phyloP scores from a whole-genome alignment of 306 rosid genomes.

The Malus asiatica region DNA sequence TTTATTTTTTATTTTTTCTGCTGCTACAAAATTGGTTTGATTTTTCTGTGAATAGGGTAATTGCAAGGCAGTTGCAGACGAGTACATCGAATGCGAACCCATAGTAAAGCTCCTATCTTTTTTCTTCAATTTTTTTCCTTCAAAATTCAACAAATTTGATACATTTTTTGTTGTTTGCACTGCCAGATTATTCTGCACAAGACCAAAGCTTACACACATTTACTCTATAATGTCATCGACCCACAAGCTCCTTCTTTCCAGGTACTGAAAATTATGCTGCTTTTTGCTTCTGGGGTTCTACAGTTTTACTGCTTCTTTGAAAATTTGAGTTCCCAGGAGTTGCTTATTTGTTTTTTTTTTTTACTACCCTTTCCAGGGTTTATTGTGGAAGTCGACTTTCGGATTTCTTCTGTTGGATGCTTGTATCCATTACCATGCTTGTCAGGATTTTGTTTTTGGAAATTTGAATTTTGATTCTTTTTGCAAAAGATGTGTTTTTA shows the following conservation, averaged over 20 bases:
- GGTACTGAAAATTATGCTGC: constrained; percentile 31
- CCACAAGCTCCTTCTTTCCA: constrained; percentile 33
- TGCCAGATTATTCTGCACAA: constrained; percentile 64
- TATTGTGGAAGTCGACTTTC: constrained; percentile 53
- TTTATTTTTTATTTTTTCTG: not conserved
- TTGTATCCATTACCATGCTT: constrained; percentile 40
- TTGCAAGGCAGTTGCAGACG: constrained; percentile 76
- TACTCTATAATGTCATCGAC: constrained; percentile 61
- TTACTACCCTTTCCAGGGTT: constrained; percentile 43
- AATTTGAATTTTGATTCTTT: constrained; percentile 2
- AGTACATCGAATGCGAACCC: constrained; percentile 77
- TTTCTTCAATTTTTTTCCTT: not conserved
- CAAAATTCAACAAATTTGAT: not conserved
- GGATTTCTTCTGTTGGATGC: constrained; percentile 78
- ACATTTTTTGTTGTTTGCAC: not conserved
- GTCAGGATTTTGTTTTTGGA: not conserved
- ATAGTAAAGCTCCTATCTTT: constrained; percentile 38
- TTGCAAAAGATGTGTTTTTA: not conserved
- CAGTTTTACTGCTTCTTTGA: not conserved
- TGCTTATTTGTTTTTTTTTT: not conserved
- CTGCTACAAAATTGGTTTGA: not conserved
- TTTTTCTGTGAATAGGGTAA: constrained; percentile 38
- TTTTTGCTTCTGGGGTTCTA: not conserved
- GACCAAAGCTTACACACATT: constrained; percentile 75
- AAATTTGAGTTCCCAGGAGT: not conserved